These are phyloP conservation scores for Scolecobasidium constrictum DNA, from an alignment of 2,329 filamentous ascomycete genomes.

Conservation along the genomic window DNA sequence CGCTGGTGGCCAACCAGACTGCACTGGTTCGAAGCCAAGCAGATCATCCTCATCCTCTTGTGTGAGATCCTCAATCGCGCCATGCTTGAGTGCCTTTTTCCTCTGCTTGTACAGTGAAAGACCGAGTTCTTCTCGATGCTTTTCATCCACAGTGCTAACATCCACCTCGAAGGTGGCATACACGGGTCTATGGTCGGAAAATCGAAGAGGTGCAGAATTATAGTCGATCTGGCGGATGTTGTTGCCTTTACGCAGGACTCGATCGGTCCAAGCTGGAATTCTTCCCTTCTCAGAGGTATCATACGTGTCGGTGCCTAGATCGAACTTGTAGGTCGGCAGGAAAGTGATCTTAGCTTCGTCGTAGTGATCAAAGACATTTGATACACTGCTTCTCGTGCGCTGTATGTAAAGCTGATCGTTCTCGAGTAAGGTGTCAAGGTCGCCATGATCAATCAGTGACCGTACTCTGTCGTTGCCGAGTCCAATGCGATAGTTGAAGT, in stretches of 20 bases:
- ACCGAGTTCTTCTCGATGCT: constrained; percentile 59
- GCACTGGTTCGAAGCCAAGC: constrained; percentile 59
- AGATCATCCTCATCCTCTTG: constrained; percentile 67
- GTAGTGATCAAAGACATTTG: constrained; percentile 76
- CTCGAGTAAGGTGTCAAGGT: constrained; percentile 72
- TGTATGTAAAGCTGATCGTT: constrained; percentile 94
- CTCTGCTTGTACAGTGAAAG: constrained; percentile 61
- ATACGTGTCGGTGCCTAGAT: constrained; percentile 78
- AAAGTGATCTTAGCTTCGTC: constrained; percentile 83
- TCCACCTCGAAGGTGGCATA: constrained; percentile 80
- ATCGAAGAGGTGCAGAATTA: constrained; percentile 67
- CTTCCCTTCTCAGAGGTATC: constrained; percentile 92
- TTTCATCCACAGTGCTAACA: constrained; percentile 71
- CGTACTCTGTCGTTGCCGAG: constrained; percentile 68
- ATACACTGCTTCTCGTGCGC: constrained; percentile 94
- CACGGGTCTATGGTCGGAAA: constrained; percentile 95
- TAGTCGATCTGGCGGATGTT: constrained; percentile 79
- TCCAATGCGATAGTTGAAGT: constrained; percentile 97
- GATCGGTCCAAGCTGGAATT: constrained; percentile 95
- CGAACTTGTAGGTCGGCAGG: constrained; percentile 90
- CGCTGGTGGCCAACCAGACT: constrained; percentile 62
- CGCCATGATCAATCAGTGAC: constrained; percentile 57
- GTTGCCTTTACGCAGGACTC: constrained; percentile 74
- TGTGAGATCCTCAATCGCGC: constrained; percentile 53
- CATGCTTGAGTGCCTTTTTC: constrained; percentile 25